Conservation (phyloP, 768 basidiomycete species). For the Mrakia gelida region DNA sequence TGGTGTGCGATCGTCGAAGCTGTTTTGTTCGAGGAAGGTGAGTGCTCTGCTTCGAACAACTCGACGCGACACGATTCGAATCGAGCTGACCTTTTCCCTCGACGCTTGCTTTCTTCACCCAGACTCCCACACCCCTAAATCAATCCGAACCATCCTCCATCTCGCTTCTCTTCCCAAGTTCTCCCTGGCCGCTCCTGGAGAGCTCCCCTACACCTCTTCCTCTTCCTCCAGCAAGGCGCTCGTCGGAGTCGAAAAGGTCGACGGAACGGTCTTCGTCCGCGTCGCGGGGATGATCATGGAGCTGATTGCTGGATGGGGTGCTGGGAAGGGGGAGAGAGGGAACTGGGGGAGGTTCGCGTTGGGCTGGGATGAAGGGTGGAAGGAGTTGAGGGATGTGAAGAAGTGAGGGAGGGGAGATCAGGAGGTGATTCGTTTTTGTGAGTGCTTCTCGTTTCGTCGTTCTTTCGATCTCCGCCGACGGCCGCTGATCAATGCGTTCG, state of each 20-base stretch:
- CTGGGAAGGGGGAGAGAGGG: neutral
- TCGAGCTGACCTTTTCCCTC: neutral
- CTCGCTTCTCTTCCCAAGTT: neutral
- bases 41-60: neutral
- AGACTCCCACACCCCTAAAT: conserved; percentile 20
- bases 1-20: conserved; percentile 8
- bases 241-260: neutral
- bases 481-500: no score
- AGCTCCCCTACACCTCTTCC: neutral
- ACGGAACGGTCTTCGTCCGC: neutral
- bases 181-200: neutral
- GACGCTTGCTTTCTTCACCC: neutral
- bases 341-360: conserved; percentile 18
- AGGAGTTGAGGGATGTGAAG: conserved; percentile 1
- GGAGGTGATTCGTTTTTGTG: no score
- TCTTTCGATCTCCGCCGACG: no score
- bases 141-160: conserved; percentile 9
- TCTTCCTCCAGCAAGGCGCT: neutral
- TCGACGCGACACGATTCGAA: neutral
- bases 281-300: conserved; percentile 20
- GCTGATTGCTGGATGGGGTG: conserved; percentile 6
- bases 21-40: neutral
- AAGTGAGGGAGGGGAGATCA: neutral
- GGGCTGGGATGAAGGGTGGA: conserved; percentile 24
- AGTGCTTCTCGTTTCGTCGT: no score